Percentiles rank a stretch among this genome's conserved stretches.
phyloP scores from a whole-genome alignment of 805 yeast species.

The Myxozyma geophila region DNA sequence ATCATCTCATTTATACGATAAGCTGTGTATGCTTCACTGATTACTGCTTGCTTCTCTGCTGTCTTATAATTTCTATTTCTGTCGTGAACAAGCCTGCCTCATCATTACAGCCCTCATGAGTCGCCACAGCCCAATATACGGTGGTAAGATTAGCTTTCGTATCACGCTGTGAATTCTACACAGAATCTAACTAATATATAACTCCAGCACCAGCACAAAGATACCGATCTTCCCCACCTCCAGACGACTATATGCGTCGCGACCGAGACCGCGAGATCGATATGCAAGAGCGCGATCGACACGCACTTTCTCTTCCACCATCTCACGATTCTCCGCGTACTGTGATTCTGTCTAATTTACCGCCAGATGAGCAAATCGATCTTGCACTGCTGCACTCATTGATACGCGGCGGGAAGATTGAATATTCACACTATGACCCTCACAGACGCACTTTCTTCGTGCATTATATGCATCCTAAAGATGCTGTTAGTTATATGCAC shows the following conservation, averaged over 20 bases:
- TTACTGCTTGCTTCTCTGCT: background rate
- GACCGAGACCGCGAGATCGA: background rate
- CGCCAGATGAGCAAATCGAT: constrained; percentile 32
- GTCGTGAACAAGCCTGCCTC: background rate
- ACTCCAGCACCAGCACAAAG: background rate
- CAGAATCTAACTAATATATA: background rate
- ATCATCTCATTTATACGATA: background rate
- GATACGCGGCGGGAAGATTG: constrained; percentile 32
- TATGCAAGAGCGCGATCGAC: background rate
- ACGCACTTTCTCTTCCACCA: background rate
- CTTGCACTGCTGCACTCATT: constrained; percentile 32
- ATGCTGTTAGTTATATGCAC: constrained; percentile 20
- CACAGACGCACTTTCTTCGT: constrained; percentile 22
- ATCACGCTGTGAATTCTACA: background rate
- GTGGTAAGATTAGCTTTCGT: background rate
- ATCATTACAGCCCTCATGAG: background rate
- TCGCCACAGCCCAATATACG: constrained; percentile 1
- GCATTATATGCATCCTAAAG: constrained; percentile 23
- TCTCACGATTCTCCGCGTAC: constrained; percentile 16
- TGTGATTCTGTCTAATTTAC: constrained; percentile 30
- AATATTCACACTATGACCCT: constrained; percentile 31
- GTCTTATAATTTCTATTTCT: background rate
- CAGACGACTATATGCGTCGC: background rate
- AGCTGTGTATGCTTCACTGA: background rate
- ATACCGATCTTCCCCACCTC: constrained; percentile 3